A percentile compares a stretch with the other conserved stretches of the same genome.
Conservation (phyloP, 139 green algal species). For the Microglena sp. region DNA sequence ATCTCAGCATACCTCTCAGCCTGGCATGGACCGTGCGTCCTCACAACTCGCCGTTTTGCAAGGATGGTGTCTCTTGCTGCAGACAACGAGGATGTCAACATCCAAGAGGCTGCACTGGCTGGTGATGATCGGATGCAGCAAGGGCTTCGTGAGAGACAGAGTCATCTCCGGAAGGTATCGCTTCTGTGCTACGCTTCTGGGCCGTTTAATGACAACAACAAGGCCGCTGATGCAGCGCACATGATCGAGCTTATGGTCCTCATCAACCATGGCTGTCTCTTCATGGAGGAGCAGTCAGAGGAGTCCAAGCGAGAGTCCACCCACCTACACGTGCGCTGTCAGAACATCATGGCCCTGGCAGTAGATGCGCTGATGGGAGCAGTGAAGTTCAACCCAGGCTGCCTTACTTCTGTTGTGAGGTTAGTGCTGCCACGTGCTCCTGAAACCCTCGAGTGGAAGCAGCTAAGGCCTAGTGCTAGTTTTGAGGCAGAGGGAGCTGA, state of each 20-base stretch:
- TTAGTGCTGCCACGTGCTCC: constrained; percentile 4
- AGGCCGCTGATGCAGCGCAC: neutral
- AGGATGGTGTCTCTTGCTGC: constrained; percentile 20
- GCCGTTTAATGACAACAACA: too few species aligned
- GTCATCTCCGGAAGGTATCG: constrained; percentile 5
- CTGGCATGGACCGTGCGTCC: neutral
- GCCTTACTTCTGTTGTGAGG: neutral
- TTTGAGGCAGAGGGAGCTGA: constrained; percentile 22
- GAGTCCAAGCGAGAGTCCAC: neutral
- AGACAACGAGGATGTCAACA: constrained; percentile 15
- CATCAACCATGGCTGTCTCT: constrained; percentile 27
- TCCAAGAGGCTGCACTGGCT: neutral
- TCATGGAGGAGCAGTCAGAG: constrained; percentile 1
- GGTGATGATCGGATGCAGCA: neutral
- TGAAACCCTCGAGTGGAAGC: neutral
- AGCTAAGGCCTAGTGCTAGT: neutral
- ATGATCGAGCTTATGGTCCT: constrained; percentile 17
- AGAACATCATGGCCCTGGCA: constrained; percentile 12
- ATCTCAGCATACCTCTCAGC: constrained; percentile 31
- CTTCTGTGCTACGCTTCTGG: constrained; percentile 10
- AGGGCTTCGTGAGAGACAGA: neutral
- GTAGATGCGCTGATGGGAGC: neutral
- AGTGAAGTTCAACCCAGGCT: neutral
- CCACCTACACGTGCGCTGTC: constrained; percentile 13
- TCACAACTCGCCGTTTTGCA: constrained; percentile 27